phyloP scores from a whole-genome alignment of 805 yeast genomes.

The Wickerhamiella azyma region DNA sequence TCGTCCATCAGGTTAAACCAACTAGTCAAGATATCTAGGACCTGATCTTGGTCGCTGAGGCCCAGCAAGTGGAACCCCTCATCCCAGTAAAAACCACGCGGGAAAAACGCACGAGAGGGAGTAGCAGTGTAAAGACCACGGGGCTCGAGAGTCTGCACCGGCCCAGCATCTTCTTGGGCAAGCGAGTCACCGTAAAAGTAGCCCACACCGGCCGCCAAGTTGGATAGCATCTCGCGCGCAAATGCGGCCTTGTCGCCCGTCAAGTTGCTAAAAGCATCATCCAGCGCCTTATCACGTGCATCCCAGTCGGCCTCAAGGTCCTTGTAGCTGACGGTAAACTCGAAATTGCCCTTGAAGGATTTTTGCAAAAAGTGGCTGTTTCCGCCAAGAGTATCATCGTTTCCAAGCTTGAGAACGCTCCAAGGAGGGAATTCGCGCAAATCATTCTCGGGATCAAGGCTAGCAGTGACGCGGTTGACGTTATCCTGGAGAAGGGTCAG shows the following conservation, averaged over 20 bases:
- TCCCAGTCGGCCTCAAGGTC: constrained; percentile 31
- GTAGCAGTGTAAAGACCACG: constrained; percentile 63
- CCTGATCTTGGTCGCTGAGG: constrained; percentile 63
- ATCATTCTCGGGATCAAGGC: constrained; percentile 22
- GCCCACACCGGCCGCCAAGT: constrained; percentile 79
- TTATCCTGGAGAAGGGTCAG: constrained; percentile 57
- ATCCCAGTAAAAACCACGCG: constrained; percentile 97
- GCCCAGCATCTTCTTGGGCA: background rate
- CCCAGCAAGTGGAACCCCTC: constrained; percentile 92
- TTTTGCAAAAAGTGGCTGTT: constrained; percentile 72
- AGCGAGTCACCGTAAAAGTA: constrained; percentile 73
- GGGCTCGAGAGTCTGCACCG: constrained; percentile 31
- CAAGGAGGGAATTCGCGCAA: constrained; percentile 26
- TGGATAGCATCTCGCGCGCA: constrained; percentile 69
- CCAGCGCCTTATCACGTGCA: constrained; percentile 30
- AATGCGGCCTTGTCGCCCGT: constrained; percentile 46
- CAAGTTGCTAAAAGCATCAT: constrained; percentile 16
- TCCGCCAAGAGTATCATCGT: constrained; percentile 44
- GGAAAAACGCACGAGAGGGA: constrained; percentile 89
- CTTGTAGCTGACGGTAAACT: constrained; percentile 57
- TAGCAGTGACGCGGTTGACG: constrained; percentile 33
- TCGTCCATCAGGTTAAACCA: constrained; percentile 83
- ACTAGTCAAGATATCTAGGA: constrained; percentile 63
- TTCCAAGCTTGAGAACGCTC: constrained; percentile 37
- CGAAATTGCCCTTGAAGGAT: constrained; percentile 56